Evolutionary conservation across 129 eudicot species (phyloP).

Genomic region (Calendula officinalis): DNA sequence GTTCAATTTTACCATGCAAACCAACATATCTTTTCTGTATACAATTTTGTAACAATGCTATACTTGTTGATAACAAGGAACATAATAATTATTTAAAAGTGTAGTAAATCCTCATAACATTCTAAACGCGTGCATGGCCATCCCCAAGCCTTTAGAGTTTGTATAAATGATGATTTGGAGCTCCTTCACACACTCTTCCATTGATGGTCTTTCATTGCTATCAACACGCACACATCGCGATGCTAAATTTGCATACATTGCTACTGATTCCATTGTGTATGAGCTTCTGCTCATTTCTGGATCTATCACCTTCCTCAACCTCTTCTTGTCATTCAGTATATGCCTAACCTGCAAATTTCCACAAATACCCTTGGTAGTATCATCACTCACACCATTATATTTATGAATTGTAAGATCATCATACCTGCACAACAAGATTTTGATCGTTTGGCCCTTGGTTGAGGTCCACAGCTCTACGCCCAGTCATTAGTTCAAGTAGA

Average conservation of each 20-base stretch:
- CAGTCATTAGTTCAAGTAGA: constrained; percentile 93
- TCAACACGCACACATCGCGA: constrained; percentile 87
- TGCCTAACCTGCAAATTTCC: constrained; percentile 71
- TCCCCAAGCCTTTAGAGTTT: constrained; percentile 78
- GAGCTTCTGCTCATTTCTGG: constrained; percentile 84
- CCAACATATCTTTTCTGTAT: constrained; percentile 27
- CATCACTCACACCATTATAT: constrained; percentile 11
- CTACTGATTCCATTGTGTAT: constrained; percentile 81
- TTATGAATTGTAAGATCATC: background rate
- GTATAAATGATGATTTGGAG: constrained; percentile 68
- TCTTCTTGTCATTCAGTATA: constrained; percentile 78
- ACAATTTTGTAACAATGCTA: constrained; percentile 14
- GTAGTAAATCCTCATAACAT: constrained; percentile 50
- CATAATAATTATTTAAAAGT: constrained; percentile 20
- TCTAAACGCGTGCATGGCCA: constrained; percentile 78
- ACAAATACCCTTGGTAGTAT: constrained; percentile 18
- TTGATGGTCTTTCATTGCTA: constrained; percentile 88
- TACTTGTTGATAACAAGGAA: constrained; percentile 22
- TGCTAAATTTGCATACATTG: constrained; percentile 90
- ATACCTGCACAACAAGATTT: constrained; percentile 87
- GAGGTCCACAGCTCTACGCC: constrained; percentile 87
- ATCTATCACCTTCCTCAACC: constrained; percentile 76
- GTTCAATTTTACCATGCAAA: constrained; percentile 6
- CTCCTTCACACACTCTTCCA: constrained; percentile 87
- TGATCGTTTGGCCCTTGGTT: constrained; percentile 92